Evolutionary conservation across 345 rosid species (phyloP), one percentile per base, ranked within the genome.

Genomic region (Reutealis trisperma): DNA sequence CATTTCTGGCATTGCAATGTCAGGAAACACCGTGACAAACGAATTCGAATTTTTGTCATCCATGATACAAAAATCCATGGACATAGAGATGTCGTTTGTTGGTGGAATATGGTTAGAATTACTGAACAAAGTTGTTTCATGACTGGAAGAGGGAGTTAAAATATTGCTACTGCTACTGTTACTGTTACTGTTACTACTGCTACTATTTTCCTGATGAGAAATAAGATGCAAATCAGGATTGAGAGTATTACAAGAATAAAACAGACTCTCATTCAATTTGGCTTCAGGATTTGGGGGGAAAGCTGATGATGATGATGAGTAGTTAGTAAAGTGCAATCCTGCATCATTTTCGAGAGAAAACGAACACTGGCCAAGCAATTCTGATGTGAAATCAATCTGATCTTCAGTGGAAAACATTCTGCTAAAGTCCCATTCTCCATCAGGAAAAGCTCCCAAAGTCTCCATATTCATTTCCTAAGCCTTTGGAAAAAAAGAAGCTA

Each of bases 371-470:
- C 77, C 63, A 22, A 82, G 76, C 58, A 73, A 22, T 25, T 84
- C 79, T 21, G 77, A 75, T 2, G 79, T 55, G 77, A 80, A 73
- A 27, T 86, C 89, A 65, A 75, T 72, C 41, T 84, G 74, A 71
- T 71, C 87, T 66, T 81, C 84, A 45, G 51, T 41, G 75, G 78
- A 74, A 71, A 85, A 82, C 68, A 87, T 75, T 78, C 80, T 69
- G 88, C 78, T 68, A 55, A 89, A 78, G 66, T 89, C 89, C 89
- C 88, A 89, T 67, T 87, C 88, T 60, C 79, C 88, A 51, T 77
- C 84, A 75, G 84, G 85, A 78, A 82, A 84, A 64, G 84, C 83
- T 78, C 84, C 88, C 3, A 78, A 8, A 25, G 81, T 18, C 82
- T 89, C 87, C 89, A 82, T 87, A 22, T 71, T 41, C 66, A 24